Conservation (phyloP, 306 rosid species). For the Cicer judaicum region DNA sequence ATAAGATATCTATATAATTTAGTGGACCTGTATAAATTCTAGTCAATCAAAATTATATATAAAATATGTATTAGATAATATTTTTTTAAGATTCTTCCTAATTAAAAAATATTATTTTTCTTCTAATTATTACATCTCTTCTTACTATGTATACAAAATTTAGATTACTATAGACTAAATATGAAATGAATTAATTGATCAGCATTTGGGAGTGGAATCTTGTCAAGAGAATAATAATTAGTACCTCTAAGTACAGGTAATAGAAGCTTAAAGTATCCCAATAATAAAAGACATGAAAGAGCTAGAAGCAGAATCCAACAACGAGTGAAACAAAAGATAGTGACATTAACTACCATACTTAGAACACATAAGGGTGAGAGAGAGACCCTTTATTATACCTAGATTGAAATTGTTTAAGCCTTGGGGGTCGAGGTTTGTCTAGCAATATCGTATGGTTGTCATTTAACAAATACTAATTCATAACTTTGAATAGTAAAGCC, state of each 20-base stretch:
- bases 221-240: constrained; percentile 43
- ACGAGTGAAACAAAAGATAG: constrained; percentile 59
- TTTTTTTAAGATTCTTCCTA: too few relatives aligned
- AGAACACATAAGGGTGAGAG: constrained; percentile 37
- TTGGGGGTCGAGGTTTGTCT: constrained; percentile 62
- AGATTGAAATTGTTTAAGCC: constrained; percentile 52
- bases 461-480: constrained; percentile 51
- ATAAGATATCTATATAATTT: too few relatives aligned
- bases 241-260: constrained; percentile 46
- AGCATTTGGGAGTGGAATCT: constrained; percentile 44
- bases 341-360: constrained; percentile 42
- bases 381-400: constrained; percentile 28
- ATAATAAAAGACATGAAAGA: constrained; percentile 27
- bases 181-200: not conserved
- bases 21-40: too few relatives aligned
- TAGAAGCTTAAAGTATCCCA: constrained; percentile 41
- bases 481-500: constrained; percentile 51
- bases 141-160: too few relatives aligned
- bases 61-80: too few relatives aligned
- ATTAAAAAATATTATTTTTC: too few relatives aligned
- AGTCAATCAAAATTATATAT: too few relatives aligned
- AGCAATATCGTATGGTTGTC: constrained; percentile 54
- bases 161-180: too few relatives aligned
- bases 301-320: constrained; percentile 47
- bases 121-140: too few relatives aligned